Percentiles rank a stretch among this genome's conserved stretches.
These are phyloP conservation scores for Trypanosoma avium DNA, from an alignment of 208 protist genomes.

Conservation along the genomic window DNA sequence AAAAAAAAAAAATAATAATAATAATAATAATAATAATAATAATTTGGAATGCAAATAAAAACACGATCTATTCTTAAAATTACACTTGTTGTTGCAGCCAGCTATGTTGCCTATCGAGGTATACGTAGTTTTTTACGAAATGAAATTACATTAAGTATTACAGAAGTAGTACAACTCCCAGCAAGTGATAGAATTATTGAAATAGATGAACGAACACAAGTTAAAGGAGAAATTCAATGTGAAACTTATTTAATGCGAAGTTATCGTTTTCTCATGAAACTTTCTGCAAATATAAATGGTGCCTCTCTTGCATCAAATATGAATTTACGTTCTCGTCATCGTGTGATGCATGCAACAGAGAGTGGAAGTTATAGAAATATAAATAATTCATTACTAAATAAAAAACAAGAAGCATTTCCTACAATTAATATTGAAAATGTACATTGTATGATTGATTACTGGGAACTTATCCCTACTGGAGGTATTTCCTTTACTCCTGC, in stretches of 20 bases:
- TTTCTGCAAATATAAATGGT: conserved; percentile 46
- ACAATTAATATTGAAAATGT: conserved; percentile 30
- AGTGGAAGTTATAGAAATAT: conserved; percentile 15
- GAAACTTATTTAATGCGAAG: conserved; percentile 76
- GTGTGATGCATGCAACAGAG: conserved; percentile 21
- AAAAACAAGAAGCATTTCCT: conserved; percentile 21
- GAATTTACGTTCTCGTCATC: conserved; percentile 17
- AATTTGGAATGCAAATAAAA: conserved; percentile 16
- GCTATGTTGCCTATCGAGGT: conserved; percentile 47
- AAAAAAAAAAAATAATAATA: background rate
- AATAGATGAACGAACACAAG: conserved; percentile 9
- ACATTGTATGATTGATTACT: conserved; percentile 46
- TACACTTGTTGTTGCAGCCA: conserved; percentile 23
- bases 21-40: background rate
- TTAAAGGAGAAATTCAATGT: conserved; percentile 66
- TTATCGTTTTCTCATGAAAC: conserved; percentile 75
- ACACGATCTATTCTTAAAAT: conserved; percentile 20
- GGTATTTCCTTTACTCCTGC: conserved; percentile 47
- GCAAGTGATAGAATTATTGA: conserved; percentile 15
- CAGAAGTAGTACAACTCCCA: conserved; percentile 75
- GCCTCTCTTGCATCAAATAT: background rate
- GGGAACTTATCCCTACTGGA: conserved; percentile 34
- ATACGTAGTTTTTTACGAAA: conserved; percentile 60
- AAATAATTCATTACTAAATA: background rate
- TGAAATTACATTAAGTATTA: conserved; percentile 69